phyloP scores from a whole-genome alignment of 192 early-diverging fungal genomes.

The Haplosporangium gracile region DNA sequence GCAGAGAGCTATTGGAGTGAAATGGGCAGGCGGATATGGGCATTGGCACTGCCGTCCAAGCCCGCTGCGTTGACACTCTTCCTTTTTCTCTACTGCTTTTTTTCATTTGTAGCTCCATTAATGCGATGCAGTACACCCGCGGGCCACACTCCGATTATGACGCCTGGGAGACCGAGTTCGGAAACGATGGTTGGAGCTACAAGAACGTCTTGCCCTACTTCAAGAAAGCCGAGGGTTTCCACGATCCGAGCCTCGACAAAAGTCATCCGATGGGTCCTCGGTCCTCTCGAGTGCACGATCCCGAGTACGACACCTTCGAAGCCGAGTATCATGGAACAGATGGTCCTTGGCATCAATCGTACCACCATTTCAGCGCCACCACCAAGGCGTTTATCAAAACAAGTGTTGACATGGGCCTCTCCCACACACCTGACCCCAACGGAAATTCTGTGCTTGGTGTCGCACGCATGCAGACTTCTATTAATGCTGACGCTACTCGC shows the following conservation, averaged over 20 bases:
- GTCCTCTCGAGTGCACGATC: background rate
- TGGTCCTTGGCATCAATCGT: slow-evolving; percentile 29
- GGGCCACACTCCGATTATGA: slow-evolving; percentile 17
- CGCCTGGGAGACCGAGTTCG: slow-evolving; percentile 11
- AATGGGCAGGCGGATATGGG: background rate
- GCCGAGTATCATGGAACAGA: slow-evolving; percentile 27
- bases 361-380: background rate
- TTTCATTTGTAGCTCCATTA: slow-evolving; percentile 5
- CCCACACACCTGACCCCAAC: background rate
- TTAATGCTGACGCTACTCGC: slow-evolving; percentile 1
- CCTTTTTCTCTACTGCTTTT: background rate
- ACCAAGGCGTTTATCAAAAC: slow-evolving; percentile 30
- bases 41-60: background rate
- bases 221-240: slow-evolving; percentile 22
- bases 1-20: background rate
- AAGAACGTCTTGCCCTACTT: slow-evolving; percentile 20
- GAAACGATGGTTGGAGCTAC: slow-evolving; percentile 15
- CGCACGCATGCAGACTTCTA: slow-evolving; percentile 12
- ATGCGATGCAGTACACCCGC: slow-evolving; percentile 14
- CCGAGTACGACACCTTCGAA: slow-evolving; percentile 19
- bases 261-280: slow-evolving; percentile 6
- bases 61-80: background rate
- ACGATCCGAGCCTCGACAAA: slow-evolving; percentile 9
- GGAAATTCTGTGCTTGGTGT: slow-evolving; percentile 17
- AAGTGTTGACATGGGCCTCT: slow-evolving; percentile 1